A percentile compares a stretch with the other conserved stretches of the same genome.
phyloP scores from a whole-genome alignment of 2,329 filamentous ascomycete genomes.

The Exserohilum rostratum region DNA sequence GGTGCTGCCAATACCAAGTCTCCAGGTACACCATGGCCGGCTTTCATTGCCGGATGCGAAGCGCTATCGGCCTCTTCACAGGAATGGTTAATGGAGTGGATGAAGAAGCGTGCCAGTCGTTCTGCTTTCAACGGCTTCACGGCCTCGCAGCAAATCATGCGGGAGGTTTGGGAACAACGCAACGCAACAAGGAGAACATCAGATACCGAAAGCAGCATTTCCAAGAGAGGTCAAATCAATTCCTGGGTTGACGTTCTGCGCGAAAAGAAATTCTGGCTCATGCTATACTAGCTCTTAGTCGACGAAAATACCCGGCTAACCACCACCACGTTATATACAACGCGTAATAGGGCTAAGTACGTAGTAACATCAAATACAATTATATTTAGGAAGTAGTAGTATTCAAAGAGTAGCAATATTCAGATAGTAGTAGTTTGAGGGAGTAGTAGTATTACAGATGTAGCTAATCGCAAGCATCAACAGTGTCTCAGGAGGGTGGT shows the following conservation, averaged over 20 bases:
- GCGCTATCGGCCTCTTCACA: conserved; percentile 16
- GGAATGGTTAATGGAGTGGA: conserved; percentile 20
- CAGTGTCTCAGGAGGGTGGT: no score
- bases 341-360: no score
- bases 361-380: no score
- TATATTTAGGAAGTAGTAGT: no score
- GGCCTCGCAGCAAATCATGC: background rate
- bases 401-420: no score
- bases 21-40: conserved; percentile 24
- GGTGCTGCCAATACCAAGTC: conserved; percentile 8
- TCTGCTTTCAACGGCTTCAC: background rate
- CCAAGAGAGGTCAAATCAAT: background rate
- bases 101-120: conserved; percentile 12
- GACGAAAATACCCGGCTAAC: no score
- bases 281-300: background rate
- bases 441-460: no score
- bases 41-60: conserved; percentile 25
- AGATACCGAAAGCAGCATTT: background rate
- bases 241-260: background rate
- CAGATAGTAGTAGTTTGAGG: no score
- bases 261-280: background rate
- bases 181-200: background rate
- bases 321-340: no score
- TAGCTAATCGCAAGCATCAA: no score
- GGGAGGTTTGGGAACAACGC: background rate